Conservation (phyloP, 108 stramenopile genomes). For the Skeletonema tropicum region DNA sequence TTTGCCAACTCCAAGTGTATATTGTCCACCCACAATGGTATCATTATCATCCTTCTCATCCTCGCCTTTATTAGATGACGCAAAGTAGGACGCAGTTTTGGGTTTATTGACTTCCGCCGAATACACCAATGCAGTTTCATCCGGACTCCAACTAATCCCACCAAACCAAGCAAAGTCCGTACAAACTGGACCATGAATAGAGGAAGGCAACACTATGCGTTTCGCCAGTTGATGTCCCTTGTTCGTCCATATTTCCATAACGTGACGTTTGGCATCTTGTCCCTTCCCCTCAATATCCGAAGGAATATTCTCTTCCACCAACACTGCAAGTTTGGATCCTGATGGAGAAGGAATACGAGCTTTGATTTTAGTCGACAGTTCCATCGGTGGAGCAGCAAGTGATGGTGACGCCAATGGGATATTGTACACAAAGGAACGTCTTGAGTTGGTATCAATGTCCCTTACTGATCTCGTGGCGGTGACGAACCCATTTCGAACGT, state of each 20-base stretch:
- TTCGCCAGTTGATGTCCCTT: slow-evolving; percentile 46
- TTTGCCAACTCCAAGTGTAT: slow-evolving; percentile 73
- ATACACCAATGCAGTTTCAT: slow-evolving; percentile 71
- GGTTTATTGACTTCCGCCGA: slow-evolving; percentile 65
- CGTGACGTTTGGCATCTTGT: slow-evolving; percentile 22
- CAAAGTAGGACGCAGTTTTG: slow-evolving; percentile 55
- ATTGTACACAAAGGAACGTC: slow-evolving; percentile 62
- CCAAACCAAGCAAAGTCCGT: slow-evolving; percentile 73
- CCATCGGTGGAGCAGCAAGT: slow-evolving; percentile 54
- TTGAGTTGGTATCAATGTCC: slow-evolving; percentile 69
- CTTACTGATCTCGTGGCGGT: slow-evolving; percentile 64
- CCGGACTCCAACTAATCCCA: slow-evolving; percentile 59
- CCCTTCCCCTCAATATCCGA: slow-evolving; percentile 16
- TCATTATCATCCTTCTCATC: slow-evolving; percentile 7
- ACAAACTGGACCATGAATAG: slow-evolving; percentile 65
- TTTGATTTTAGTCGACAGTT: slow-evolving; percentile 59
- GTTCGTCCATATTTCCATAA: slow-evolving; percentile 76
- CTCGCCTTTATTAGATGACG: slow-evolving; percentile 1
- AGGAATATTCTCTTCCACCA: slow-evolving; percentile 40
- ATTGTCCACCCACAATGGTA: slow-evolving; percentile 52
- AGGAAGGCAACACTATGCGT: slow-evolving; percentile 52
- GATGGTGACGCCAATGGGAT: slow-evolving; percentile 30
- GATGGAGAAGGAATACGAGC: slow-evolving; percentile 72
- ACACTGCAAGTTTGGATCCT: slow-evolving; percentile 61
- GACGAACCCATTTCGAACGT: slow-evolving; percentile 45